Evolutionary conservation across 1,284 basidiomycete species (phyloP).

Genomic region (Rhodotorula glutinis): DNA sequence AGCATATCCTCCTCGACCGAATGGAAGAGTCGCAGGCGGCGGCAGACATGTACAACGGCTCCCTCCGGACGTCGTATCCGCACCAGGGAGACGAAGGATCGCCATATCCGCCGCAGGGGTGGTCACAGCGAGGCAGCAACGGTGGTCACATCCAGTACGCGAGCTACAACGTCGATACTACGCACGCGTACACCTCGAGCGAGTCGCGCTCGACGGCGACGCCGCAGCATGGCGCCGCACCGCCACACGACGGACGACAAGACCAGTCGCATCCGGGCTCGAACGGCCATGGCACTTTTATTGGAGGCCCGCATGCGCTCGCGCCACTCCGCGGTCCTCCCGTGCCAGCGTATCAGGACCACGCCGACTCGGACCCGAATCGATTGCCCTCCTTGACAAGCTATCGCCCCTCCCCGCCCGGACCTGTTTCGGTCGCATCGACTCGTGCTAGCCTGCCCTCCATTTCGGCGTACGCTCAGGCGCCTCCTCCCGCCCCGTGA

Average conservation of each 20-base stretch:
- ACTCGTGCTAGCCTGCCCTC: not conserved
- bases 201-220: too few species aligned
- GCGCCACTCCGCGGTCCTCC: not conserved
- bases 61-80: not conserved
- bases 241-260: too few species aligned
- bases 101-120: too few species aligned
- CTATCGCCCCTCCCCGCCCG: not conserved
- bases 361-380: not conserved
- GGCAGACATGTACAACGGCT: not conserved
- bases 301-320: not conserved
- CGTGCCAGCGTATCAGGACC: not conserved
- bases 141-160: too few species aligned
- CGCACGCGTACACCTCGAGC: too few species aligned
- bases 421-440: not conserved
- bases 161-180: too few species aligned
- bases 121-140: too few species aligned
- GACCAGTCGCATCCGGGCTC: too few species aligned
- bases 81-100: too few species aligned
- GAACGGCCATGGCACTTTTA: too few species aligned
- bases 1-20: conserved; percentile 2
- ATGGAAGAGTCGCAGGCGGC: not conserved
- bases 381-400: not conserved
- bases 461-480: not conserved
- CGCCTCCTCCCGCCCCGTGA: not conserved
- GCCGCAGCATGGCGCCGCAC: too few species aligned